These are phyloP conservation scores for Vitis hybrid DNA, from an alignment of 177 flowering plant species.

Conservation along the genomic window DNA sequence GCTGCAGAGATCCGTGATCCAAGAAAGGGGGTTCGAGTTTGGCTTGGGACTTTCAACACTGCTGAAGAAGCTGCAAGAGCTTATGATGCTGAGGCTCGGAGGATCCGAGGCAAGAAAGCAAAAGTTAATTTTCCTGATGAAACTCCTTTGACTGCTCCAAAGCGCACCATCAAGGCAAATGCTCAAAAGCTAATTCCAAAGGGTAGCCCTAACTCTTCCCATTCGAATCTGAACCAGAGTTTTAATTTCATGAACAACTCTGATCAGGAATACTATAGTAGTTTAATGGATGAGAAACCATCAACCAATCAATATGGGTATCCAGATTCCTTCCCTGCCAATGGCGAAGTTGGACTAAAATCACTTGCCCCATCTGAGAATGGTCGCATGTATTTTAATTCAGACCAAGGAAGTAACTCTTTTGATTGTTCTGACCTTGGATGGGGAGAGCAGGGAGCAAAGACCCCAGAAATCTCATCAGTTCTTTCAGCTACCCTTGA, in stretches of 20 bases:
- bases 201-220: conserved; percentile 20
- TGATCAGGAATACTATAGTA: conserved; percentile 32
- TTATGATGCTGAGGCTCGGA: conserved; percentile 94
- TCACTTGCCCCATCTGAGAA: conserved; percentile 38
- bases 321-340: conserved; percentile 23
- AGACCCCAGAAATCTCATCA: conserved; percentile 85
- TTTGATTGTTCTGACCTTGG: conserved; percentile 78
- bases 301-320: conserved; percentile 33
- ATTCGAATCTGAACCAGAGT: conserved; percentile 28
- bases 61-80: conserved; percentile 99
- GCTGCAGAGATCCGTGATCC: conserved; percentile 99
- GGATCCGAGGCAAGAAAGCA: conserved; percentile 93
- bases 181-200: conserved; percentile 28
- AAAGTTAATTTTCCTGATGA: conserved; percentile 96
- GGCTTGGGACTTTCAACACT: conserved; percentile 98
- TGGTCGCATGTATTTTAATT: conserved; percentile 47
- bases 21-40: conserved; percentile 88
- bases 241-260: conserved; percentile 30
- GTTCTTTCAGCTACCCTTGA: conserved; percentile 48
- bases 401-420: conserved; percentile 93
- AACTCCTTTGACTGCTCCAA: conserved; percentile 30
- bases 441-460: conserved; percentile 71
- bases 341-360: conserved; percentile 34
- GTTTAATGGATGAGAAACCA: conserved; percentile 65
- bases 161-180: conserved; percentile 34